Evolutionary conservation across 179 eudicot species (phyloP).

Genomic region (Nepenthes alata): DNA sequence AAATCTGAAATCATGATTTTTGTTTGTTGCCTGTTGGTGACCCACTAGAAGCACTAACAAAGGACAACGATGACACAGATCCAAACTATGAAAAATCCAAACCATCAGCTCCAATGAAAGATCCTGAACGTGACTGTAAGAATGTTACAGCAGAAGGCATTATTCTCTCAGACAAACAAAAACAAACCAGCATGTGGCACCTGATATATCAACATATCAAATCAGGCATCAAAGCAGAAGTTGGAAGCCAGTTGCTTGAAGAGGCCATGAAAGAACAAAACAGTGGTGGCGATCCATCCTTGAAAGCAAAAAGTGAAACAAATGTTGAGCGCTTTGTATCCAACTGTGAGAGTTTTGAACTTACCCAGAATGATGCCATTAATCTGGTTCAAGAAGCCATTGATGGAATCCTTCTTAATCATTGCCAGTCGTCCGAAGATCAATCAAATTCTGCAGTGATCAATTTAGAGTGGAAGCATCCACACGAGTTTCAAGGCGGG

Average conservation of each 20-base stretch:
- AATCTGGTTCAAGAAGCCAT: slow-evolving; percentile 76
- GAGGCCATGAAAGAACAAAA: slow-evolving; percentile 13
- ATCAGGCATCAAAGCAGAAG: slow-evolving; percentile 24
- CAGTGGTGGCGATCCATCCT: slow-evolving; percentile 5
- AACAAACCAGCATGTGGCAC: slow-evolving; percentile 72
- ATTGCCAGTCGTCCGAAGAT: slow-evolving; percentile 40
- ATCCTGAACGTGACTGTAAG: slow-evolving; percentile 5
- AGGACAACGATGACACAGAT: slow-evolving; percentile 13
- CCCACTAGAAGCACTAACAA: slow-evolving; percentile 1
- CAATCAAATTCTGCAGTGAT: slow-evolving; percentile 26
- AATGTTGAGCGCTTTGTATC: slow-evolving; percentile 20
- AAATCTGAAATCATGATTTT: slow-evolving; percentile 2
- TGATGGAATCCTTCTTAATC: slow-evolving; percentile 50
- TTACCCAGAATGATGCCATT: slow-evolving; percentile 49
- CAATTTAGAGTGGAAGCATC: slow-evolving; percentile 7
- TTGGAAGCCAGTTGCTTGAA: slow-evolving; percentile 14
- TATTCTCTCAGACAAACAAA: slow-evolving; percentile 27
- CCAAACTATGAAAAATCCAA: slow-evolving; percentile 1
- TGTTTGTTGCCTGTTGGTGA: slow-evolving; percentile 15
- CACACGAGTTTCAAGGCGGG: slow-evolving; percentile 1
- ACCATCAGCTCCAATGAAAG: slow-evolving; percentile 5
- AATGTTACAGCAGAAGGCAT: slow-evolving; percentile 8
- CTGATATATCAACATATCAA: slow-evolving; percentile 62
- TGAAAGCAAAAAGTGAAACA: slow-evolving; percentile 4
- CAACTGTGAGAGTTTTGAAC: slow-evolving; percentile 43